phyloP scores from a whole-genome alignment of 176 grass and related monocot genomes.

The Bolboschoenus planiculmis region DNA sequence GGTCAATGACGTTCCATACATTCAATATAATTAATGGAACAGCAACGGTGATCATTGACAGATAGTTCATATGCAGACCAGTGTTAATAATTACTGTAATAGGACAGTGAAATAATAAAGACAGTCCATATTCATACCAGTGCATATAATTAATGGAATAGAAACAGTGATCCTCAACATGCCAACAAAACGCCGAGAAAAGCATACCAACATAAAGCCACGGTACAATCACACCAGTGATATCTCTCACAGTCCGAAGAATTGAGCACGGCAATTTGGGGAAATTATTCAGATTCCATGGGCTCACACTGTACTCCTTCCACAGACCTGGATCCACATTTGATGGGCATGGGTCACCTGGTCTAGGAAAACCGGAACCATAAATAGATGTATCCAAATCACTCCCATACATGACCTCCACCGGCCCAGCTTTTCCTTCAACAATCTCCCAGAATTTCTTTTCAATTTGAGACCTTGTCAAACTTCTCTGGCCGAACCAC shows the following conservation, averaged over 20 bases:
- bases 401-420: constrained; percentile 92
- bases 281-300: constrained; percentile 95
- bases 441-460: constrained; percentile 96
- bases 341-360: constrained; percentile 36
- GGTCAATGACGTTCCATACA: not conserved
- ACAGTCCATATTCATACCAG: constrained; percentile 42
- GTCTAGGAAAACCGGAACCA: constrained; percentile 85
- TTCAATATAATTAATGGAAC: constrained; percentile 65
- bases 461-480: constrained; percentile 59
- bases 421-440: constrained; percentile 68
- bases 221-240: constrained; percentile 92
- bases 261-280: constrained; percentile 82
- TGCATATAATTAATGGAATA: constrained; percentile 99
- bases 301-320: constrained; percentile 52
- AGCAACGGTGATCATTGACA: constrained; percentile 77
- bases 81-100: not conserved
- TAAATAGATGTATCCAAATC: constrained; percentile 90
- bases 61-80: not conserved
- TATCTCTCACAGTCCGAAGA: constrained; percentile 69
- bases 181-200: constrained; percentile 97
- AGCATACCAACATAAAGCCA: constrained; percentile 97
- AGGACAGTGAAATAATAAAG: not conserved
- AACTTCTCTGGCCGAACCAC: constrained; percentile 66
- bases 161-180: constrained; percentile 94
- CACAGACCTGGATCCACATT: constrained; percentile 40